These are phyloP conservation scores for Lodderomyces beijingensis DNA, from an alignment of 1,139 yeast species.

Conservation along the genomic window DNA sequence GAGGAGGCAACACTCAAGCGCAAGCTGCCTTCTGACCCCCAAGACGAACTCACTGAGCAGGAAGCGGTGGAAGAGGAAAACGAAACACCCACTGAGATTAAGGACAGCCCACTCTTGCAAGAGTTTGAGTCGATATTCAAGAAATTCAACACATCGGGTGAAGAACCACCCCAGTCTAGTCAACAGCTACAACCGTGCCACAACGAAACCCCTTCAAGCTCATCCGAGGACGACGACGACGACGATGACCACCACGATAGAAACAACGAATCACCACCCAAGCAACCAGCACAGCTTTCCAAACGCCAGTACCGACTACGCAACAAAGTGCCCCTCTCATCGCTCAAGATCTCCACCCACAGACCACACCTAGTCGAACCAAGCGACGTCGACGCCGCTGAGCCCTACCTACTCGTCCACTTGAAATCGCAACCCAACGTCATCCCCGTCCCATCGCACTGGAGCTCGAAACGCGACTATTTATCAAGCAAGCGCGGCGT, in stretches of 20 bases:
- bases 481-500: slow-evolving; percentile 66
- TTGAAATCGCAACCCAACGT: slow-evolving; percentile 64
- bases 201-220: too few relatives aligned
- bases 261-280: slow-evolving; percentile 5
- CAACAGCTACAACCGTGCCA: too few relatives aligned
- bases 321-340: slow-evolving; percentile 62
- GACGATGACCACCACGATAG: too few relatives aligned
- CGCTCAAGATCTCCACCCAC: slow-evolving; percentile 55
- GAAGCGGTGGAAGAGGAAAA: slow-evolving; percentile 1
- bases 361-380: slow-evolving; percentile 80
- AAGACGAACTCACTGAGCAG: slow-evolving; percentile 1
- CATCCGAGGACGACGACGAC: neutral
- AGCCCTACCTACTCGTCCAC: slow-evolving; percentile 63
- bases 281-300: slow-evolving; percentile 14
- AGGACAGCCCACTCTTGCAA: slow-evolving; percentile 30
- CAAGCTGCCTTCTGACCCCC: too few relatives aligned
- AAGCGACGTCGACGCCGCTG: slow-evolving; percentile 81
- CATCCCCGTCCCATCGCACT: slow-evolving; percentile 79
- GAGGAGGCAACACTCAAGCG: neutral
- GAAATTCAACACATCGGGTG: slow-evolving; percentile 22
- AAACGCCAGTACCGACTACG: slow-evolving; percentile 45
- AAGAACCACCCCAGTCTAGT: too few relatives aligned
- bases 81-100: slow-evolving; percentile 2
- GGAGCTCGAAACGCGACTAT: slow-evolving; percentile 80
- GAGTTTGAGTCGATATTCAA: slow-evolving; percentile 41